Conservation (phyloP, 1,139 yeast genomes). For the Arxiozyma slooffiae region DNA sequence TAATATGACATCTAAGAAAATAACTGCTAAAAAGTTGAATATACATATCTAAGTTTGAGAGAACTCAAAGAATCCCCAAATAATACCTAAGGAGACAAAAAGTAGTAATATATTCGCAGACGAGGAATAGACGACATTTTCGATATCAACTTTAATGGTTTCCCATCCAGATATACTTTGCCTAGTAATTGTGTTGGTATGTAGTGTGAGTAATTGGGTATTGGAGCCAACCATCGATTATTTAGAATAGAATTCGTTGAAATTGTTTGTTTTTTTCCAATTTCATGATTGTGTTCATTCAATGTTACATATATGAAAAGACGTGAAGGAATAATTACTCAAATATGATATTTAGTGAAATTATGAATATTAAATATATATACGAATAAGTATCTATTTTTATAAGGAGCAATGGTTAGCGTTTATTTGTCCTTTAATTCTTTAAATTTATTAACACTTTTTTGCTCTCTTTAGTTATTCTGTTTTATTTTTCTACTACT, state of each 20-base stretch:
- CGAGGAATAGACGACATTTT: constrained; percentile 38
- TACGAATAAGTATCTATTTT: no score
- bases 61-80: constrained; percentile 45
- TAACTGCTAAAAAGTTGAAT: constrained; percentile 79
- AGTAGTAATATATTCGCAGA: constrained; percentile 69
- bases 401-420: background rate
- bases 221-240: constrained; percentile 10
- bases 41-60: constrained; percentile 53
- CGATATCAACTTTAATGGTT: constrained; percentile 7
- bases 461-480: background rate
- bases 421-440: background rate
- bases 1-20: constrained; percentile 82
- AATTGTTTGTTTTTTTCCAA: background rate
- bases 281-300: background rate
- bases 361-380: no score
- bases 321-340: no score
- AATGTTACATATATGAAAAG: no score
- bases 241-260: no score
- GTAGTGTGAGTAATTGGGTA: constrained; percentile 18
- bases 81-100: constrained; percentile 81
- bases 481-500: no score
- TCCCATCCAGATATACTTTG: constrained; percentile 9
- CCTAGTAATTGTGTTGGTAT: constrained; percentile 4
- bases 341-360: no score
- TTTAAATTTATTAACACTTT: no score